Conservation (phyloP, 257 asterid genomes). For the Ballota nigra region DNA sequence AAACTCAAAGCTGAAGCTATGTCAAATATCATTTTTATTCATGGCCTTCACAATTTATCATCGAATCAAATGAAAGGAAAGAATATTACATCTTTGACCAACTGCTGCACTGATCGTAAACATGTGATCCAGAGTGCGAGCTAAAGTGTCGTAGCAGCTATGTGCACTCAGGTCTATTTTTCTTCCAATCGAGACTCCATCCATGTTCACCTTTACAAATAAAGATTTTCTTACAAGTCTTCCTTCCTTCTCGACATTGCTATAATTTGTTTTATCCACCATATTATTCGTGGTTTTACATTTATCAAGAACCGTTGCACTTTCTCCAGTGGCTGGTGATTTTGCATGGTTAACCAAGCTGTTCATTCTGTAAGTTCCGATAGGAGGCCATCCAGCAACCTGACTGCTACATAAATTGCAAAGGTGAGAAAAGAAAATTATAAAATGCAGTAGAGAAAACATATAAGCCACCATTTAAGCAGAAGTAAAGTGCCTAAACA, state of each 20-base stretch:
- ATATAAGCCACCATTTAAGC: background rate
- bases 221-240: slow-evolving; percentile 41
- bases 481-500: background rate
- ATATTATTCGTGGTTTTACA: slow-evolving; percentile 28
- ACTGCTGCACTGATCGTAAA: slow-evolving; percentile 39
- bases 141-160: slow-evolving; percentile 61
- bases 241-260: slow-evolving; percentile 29
- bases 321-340: slow-evolving; percentile 36
- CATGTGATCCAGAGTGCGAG: slow-evolving; percentile 65
- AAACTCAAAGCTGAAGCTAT: background rate
- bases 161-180: slow-evolving; percentile 82
- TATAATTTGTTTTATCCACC: slow-evolving; percentile 14
- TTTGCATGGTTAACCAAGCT: slow-evolving; percentile 36
- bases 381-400: slow-evolving; percentile 60
- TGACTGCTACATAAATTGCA: slow-evolving; percentile 32
- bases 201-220: slow-evolving; percentile 91
- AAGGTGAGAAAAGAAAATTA: background rate
- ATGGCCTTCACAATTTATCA: background rate
- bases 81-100: slow-evolving; percentile 50
- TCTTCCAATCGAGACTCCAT: slow-evolving; percentile 81
- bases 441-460: background rate
- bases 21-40: background rate
- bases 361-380: slow-evolving; percentile 40
- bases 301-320: slow-evolving; percentile 35
- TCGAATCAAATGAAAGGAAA: background rate